Evolutionary conservation across 495 filamentous ascomycete species (phyloP), one percentile per base, ranked within the genome.

Genomic region (Penicillium salamii): DNA sequence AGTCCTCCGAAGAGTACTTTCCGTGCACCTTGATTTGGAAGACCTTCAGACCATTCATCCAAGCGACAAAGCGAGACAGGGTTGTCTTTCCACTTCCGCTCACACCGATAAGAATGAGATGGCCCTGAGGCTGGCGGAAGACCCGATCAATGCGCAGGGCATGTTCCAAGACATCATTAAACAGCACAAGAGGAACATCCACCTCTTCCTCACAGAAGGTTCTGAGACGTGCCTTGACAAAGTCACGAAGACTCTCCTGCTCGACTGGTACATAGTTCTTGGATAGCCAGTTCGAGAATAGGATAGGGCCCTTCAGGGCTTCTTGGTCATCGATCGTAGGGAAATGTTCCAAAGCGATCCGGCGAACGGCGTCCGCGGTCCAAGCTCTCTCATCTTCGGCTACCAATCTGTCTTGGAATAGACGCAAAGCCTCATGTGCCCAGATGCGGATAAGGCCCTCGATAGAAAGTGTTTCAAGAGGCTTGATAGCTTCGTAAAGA

Each of bases 161-260:
- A 65, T 99, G 93, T 61, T 99, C 93, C 44, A 99, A 75, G 15
- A 97, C 95, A 70, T 99, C 93, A 62, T 99, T 96, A 76, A 97
- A 99, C 41, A 97, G 72, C 49, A 99, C 91, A 34, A 99, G 81
- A 33, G 95, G 93, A 35, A 97, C 95, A 65, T 99, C 93, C 17
- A 99, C 91, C 62, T 99, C 93, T 79, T 99, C 93, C 59, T 99
- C 93, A 60, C 93, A 99, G 79, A 99, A 99, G 1, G 95, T 99
- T 76, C 84, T 91, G 24, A 99, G 81, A 61, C 93, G 84, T 31
- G 93, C 95, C 68, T 97, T 97, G 63, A 97, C 95, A 57, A 97
- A 97, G 48, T 97, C 91, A 53, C 93, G 87, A 1, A 99, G 78
- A 50, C 89, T 85, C 61, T 97, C 91, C 57, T 93, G 88, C 48